Base-by-base conservation (phyloP, 75 land plant genomes). In the Pinus taeda region DNA sequence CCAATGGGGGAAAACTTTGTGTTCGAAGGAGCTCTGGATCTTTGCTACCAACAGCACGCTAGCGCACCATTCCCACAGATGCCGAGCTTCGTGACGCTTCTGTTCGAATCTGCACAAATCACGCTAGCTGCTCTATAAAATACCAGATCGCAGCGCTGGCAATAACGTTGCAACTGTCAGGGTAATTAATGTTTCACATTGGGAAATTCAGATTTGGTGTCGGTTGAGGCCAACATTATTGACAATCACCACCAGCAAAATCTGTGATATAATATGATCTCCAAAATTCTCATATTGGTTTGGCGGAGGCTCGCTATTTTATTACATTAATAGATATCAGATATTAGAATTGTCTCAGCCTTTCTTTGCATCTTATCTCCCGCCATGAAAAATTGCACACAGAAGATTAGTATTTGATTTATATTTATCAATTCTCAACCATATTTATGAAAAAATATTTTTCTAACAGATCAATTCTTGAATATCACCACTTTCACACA, bases 221-320 rank as follows among this genome's bases (percentile, higher is more conserved):
- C 81, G 4, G 69, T 84, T 4, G 90, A 86, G 66, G 83, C 91
- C 3, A 87, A 79, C 76, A 76, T 97, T 62, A 79, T 97, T 3
- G 99, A 98, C 20, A 91, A 96, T 71, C 88, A 90, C 74, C 99
- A 96, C 83, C 99, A 96, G 80, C 98, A 94, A 60, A 87, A 90
- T 74, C 71, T 91, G 72, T 91, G 93, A 81, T 97, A 63, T 92
- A 95, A 74, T 95, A 88, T 74, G 95, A 97, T 71, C 71, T 94
- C 21, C 83, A 72, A 12, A 82, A 80, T 0, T 80, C 86, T 7
- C 83, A 92, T 59, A 78, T 97, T n/a, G 99, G 99, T 37, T 81
- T 97, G 4, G 90, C 87, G 33, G 0, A 33, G 33, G 33, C 0
- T 33, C 33, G 33, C 33, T 33, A 26, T 26, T 26, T 26, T 26